Evolutionary conservation across 805 yeast genomes (phyloP).

Genomic region (Sugiyamaella floridensis): DNA sequence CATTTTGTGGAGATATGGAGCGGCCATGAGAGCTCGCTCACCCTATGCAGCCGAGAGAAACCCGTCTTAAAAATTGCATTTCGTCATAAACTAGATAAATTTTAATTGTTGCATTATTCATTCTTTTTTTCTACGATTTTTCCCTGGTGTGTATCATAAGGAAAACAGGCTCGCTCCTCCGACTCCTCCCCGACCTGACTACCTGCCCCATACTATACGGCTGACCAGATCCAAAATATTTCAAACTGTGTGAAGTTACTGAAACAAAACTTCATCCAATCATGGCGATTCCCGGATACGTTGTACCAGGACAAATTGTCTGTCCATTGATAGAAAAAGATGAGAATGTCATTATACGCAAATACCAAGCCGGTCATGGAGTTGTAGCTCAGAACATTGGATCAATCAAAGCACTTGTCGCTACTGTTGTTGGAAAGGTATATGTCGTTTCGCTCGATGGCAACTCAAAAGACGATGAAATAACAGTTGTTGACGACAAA

Average conservation of each 20-base stretch:
- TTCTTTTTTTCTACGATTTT: not conserved
- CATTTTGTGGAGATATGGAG: constrained; percentile 50
- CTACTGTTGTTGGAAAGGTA: constrained; percentile 62
- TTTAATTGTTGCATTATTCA: no score
- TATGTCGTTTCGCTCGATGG: constrained; percentile 18
- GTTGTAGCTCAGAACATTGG: constrained; percentile 35
- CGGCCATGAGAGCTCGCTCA: constrained; percentile 46
- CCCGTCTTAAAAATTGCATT: not conserved
- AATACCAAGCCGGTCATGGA: constrained; percentile 60
- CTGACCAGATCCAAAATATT: not conserved
- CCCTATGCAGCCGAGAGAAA: constrained; percentile 9
- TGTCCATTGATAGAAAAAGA: constrained; percentile 41
- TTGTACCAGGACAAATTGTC: constrained; percentile 77
- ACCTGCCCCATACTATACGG: no score
- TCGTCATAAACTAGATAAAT: not conserved
- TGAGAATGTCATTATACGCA: constrained; percentile 32
- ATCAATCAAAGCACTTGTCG: constrained; percentile 19
- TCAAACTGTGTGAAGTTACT: not conserved
- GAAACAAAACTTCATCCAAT: constrained; percentile 7
- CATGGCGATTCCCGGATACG: constrained; percentile 39
- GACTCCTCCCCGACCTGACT: no score
- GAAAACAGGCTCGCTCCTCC: no score
- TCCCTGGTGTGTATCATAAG: not conserved
- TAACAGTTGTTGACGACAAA: constrained; percentile 20
- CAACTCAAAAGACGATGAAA: constrained; percentile 16